Evolutionary conservation across 1,284 basidiomycete genomes (phyloP).

Genomic region (Tilletia horrida): DNA sequence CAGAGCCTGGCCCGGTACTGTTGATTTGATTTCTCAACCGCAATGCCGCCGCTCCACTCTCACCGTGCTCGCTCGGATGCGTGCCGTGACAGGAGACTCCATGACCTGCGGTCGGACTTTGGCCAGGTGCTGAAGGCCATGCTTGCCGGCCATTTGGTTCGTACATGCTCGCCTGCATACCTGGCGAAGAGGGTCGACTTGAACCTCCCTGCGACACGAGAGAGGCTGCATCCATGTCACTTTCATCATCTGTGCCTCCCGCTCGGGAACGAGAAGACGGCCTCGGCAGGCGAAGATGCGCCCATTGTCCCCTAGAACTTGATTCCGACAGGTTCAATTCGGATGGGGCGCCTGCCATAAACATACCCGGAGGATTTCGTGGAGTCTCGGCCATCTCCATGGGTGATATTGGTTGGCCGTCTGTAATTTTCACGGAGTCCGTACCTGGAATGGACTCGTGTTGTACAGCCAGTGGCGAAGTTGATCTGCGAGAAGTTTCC

Average conservation of each 20-base stretch:
- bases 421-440: not conserved
- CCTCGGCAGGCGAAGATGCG: not conserved
- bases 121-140: constrained; percentile 1
- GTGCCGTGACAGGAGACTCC: not conserved
- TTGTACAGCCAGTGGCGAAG: constrained; percentile 13
- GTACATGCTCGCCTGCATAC: not conserved
- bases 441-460: not conserved
- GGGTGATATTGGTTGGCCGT: not conserved
- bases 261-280: not conserved
- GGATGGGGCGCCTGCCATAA: constrained; percentile 11
- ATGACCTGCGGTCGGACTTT: not conserved
- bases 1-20: constrained; percentile 5
- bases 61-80: not conserved
- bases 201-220: constrained; percentile 52
- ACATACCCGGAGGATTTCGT: constrained; percentile 8
- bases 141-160: constrained; percentile 3
- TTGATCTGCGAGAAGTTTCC: not conserved
- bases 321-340: not conserved
- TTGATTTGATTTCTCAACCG: not conserved
- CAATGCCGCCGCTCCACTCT: not conserved
- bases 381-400: constrained; percentile 14
- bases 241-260: constrained; percentile 28
- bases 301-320: not conserved
- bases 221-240: constrained; percentile 40
- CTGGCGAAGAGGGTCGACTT: constrained; percentile 2